Conservation (phyloP, 73 alveolate species). For the Blepharisma stoltei region DNA sequence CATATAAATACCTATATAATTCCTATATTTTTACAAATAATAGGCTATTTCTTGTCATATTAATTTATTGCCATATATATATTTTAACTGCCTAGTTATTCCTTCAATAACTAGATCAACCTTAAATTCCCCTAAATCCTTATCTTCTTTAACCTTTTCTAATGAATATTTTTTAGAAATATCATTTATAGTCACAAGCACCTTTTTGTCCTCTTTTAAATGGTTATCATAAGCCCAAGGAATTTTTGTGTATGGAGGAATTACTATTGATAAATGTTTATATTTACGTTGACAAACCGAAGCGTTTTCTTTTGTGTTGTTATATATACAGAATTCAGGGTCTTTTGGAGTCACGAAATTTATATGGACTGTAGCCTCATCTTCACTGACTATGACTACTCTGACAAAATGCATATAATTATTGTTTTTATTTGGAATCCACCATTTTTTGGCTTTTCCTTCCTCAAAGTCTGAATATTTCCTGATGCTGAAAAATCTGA, state of each 20-base stretch:
- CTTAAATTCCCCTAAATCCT: not conserved
- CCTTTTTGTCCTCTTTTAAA: not conserved
- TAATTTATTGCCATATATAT: no score
- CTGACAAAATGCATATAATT: constrained; percentile 33
- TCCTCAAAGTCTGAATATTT: not conserved
- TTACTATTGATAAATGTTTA: not conserved
- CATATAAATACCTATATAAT: not conserved
- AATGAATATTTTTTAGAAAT: not conserved
- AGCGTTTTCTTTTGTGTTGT: not conserved
- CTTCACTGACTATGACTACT: constrained; percentile 44
- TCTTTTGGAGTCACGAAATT: constrained; percentile 43
- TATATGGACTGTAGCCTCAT: constrained; percentile 60
- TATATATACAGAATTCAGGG: constrained; percentile 22
- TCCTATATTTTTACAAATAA: not conserved
- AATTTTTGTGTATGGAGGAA: not conserved
- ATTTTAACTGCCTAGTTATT: no score
- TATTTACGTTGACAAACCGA: not conserved
- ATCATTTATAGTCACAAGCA: not conserved
- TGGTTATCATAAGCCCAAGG: constrained; percentile 8
- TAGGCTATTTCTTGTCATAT: no score
- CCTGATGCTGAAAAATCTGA: not conserved
- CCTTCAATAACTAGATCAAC: not conserved
- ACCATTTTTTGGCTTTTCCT: constrained; percentile 17
- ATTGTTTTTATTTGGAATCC: constrained; percentile 28
- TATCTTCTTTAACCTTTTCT: not conserved